Percentiles rank a stretch among this genome's conserved stretches.
phyloP scores from a whole-genome alignment of 2,329 filamentous ascomycete species.

The Coniella lustricola region DNA sequence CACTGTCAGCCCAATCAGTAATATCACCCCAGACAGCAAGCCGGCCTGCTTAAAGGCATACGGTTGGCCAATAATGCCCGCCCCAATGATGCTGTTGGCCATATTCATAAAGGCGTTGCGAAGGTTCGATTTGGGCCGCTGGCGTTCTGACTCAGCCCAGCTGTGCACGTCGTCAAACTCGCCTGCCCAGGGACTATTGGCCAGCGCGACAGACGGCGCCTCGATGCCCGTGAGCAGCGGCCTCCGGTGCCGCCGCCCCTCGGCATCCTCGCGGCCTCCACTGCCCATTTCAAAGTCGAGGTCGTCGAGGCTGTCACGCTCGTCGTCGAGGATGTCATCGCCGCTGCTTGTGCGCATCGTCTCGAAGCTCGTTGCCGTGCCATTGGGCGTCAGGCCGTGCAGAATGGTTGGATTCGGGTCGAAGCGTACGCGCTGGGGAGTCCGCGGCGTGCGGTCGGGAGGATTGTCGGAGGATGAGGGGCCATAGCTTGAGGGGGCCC shows the following conservation, averaged over 20 bases:
- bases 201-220: constrained; percentile 68
- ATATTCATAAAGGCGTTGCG: constrained; percentile 97
- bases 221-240: constrained; percentile 79
- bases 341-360: constrained; percentile 11
- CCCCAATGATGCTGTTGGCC: constrained; percentile 94
- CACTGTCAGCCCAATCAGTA: constrained; percentile 73
- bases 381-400: constrained; percentile 15
- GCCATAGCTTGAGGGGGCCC: too few relatives aligned
- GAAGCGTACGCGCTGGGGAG: constrained; percentile 69
- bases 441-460: constrained; percentile 44
- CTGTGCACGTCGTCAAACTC: constrained; percentile 35
- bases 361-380: constrained; percentile 13
- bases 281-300: constrained; percentile 26
- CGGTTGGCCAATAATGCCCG: constrained; percentile 74
- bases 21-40: constrained; percentile 67
- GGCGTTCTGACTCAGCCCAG: constrained; percentile 47
- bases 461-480: not conserved
- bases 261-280: constrained; percentile 29
- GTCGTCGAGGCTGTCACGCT: constrained; percentile 20
- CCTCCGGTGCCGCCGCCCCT: constrained; percentile 48
- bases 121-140: constrained; percentile 76
- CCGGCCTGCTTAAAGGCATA: constrained; percentile 95
- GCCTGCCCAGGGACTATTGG: constrained; percentile 41
- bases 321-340: constrained; percentile 18
- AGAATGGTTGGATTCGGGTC: constrained; percentile 45